These are phyloP conservation scores for Moesziomyces sp. DNA, from an alignment of 1,284 basidiomycete genomes.

Conservation along the genomic window DNA sequence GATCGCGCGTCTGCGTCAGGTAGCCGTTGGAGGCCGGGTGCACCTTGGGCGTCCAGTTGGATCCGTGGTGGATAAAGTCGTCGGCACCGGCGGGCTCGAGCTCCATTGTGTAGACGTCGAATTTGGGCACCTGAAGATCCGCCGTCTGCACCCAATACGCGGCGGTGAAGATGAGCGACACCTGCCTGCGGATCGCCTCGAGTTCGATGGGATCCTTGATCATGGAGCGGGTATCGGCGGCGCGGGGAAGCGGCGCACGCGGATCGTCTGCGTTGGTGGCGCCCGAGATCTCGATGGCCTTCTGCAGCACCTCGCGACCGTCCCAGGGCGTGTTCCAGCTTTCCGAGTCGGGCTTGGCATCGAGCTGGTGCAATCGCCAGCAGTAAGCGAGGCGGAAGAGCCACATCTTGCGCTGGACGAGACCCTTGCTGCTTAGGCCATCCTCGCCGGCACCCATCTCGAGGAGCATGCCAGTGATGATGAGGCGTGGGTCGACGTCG, in stretches of 20 bases:
- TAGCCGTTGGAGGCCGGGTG: constrained; percentile 42
- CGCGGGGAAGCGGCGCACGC: constrained; percentile 39
- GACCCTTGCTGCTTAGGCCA: constrained; percentile 45
- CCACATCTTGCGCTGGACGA: constrained; percentile 48
- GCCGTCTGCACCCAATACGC: constrained; percentile 50
- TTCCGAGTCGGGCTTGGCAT: constrained; percentile 40
- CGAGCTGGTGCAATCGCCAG: constrained; percentile 54
- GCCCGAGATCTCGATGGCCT: constrained; percentile 40
- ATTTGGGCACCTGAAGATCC: constrained; percentile 47
- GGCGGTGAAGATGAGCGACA: constrained; percentile 33
- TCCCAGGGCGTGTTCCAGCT: constrained; percentile 43
- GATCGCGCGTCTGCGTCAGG: constrained; percentile 42
- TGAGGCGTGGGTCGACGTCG: constrained; percentile 50
- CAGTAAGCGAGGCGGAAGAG: constrained; percentile 46
- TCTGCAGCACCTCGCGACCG: constrained; percentile 37
- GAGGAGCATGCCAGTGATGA: constrained; percentile 48
- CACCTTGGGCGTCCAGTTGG: constrained; percentile 49
- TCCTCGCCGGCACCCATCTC: constrained; percentile 57
- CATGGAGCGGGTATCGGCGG: constrained; percentile 36
- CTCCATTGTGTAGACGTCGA: constrained; percentile 46
- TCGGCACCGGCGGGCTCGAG: constrained; percentile 41
- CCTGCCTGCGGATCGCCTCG: constrained; percentile 36
- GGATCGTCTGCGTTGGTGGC: constrained; percentile 29
- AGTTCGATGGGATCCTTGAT: constrained; percentile 47
- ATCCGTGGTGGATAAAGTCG: constrained; percentile 53